Base-by-base conservation (phyloP, 108 stramenopile genomes). In the Nitzschia palea region DNA sequence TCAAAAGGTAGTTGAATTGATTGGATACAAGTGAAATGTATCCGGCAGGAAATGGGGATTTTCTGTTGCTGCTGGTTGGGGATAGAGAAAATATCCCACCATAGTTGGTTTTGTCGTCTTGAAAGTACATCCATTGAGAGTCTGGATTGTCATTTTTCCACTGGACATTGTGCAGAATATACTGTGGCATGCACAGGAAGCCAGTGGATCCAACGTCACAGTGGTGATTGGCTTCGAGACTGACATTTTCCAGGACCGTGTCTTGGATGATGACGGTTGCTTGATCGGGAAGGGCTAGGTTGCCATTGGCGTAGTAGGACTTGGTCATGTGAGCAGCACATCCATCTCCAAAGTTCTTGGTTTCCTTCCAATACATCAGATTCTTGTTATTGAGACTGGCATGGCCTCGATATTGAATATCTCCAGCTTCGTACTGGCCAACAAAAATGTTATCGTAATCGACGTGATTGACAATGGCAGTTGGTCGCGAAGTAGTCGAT, bases 291-390 rank as follows among this genome's bases (percentile, higher is more conserved):
- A 86, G 62, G 26, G 79, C 79, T 37, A 86, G 18, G 22, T 70
- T 80, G 2, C 85, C 85, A 32, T 67, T 25, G 18, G 72, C 57
- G 55, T 86, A 86, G 4, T 54, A 44, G 0, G 47, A 71, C 17
- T 70, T 71, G 4, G 71, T 55, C 12, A 86, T 44, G 58, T 86
- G 85, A 5, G 85, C 72, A 45, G 68, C 48, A 48, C 85, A 86
- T 10, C 85, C 85, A 65, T 86, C 74, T 6, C 59, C 71, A 48
- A 86, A 83, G 70, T 74, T 78, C 47, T 78, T 78, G 29, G 85
- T 76, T 72, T 80, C 80, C 60, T 86, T 86, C 85, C 85, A 86
- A 50, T 86, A 86, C 17, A 86, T 64, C n/a, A 71, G 33, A 30
- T 77, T 77, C 55, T 71, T 59, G 65, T 75, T 80, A 45, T 58